phyloP scores from a whole-genome alignment of 495 filamentous ascomycete genomes.

The Clohesyomyces aquaticus region DNA sequence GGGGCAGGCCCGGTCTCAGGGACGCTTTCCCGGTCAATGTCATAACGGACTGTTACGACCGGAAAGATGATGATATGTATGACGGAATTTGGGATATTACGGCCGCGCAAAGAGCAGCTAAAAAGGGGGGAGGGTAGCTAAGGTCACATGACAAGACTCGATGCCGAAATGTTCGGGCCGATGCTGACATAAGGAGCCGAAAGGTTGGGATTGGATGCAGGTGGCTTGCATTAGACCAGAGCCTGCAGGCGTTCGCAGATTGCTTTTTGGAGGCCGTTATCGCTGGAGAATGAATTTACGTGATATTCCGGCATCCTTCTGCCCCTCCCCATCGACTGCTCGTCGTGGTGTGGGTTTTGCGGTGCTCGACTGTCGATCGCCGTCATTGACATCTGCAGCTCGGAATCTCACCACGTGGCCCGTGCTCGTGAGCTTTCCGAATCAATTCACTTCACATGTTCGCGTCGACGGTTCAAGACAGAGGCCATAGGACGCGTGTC shows the following conservation, averaged over 20 bases:
- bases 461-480: not conserved
- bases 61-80: constrained; percentile 4
- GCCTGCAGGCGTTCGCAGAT: not conserved
- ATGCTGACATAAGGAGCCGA: not conserved
- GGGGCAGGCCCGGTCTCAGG: constrained; percentile 6
- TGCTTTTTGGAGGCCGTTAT: constrained; percentile 25
- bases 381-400: not conserved
- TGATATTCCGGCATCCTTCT: constrained; percentile 1
- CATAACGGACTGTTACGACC: not conserved
- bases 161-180: not conserved
- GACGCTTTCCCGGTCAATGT: constrained; percentile 14
- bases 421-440: constrained; percentile 27
- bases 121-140: too few relatives aligned
- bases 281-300: not conserved
- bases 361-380: too few relatives aligned
- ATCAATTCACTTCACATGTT: not conserved
- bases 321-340: not conserved
- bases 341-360: too few relatives aligned
- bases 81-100: not conserved
- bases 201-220: constrained; percentile 10
- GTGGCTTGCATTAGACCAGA: constrained; percentile 23
- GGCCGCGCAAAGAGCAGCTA: too few relatives aligned
- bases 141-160: too few relatives aligned
- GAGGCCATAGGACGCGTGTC: not conserved
- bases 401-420: constrained; percentile 25